Evolutionary conservation across 441 rosid species (phyloP).

Genomic region (Adansonia madagascariensis): DNA sequence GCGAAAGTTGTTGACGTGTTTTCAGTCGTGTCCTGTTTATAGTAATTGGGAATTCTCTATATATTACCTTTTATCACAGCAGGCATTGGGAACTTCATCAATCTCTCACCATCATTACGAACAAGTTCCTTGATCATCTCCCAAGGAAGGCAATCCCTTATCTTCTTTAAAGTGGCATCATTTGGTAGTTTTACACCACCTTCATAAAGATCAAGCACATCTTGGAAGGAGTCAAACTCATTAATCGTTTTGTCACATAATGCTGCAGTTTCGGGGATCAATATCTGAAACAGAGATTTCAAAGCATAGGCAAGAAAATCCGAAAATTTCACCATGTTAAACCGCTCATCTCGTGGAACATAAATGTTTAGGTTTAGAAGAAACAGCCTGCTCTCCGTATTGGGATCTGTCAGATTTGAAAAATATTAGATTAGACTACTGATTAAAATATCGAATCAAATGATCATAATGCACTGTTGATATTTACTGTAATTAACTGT

Average conservation of each 20-base stretch:
- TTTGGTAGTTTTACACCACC: slow-evolving; percentile 54
- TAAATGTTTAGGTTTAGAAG: slow-evolving; percentile 66
- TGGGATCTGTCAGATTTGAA: slow-evolving; percentile 46
- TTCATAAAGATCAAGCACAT: slow-evolving; percentile 63
- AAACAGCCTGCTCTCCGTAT: slow-evolving; percentile 62
- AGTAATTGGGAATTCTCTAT: not conserved
- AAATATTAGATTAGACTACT: not conserved
- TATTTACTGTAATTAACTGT: not conserved
- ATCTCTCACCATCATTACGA: slow-evolving; percentile 63
- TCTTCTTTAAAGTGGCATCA: slow-evolving; percentile 31
- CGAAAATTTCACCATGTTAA: slow-evolving; percentile 68
- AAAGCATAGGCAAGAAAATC: slow-evolving; percentile 77
- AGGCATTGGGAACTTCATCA: slow-evolving; percentile 75
- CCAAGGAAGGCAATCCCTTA: slow-evolving; percentile 61
- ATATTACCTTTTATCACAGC: slow-evolving; percentile 67
- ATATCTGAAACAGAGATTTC: slow-evolving; percentile 64
- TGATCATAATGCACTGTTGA: not conserved
- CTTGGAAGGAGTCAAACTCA: slow-evolving; percentile 74
- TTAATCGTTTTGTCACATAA: slow-evolving; percentile 70
- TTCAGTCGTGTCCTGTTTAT: not conserved
- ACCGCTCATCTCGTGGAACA: slow-evolving; percentile 85
- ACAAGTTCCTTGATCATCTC: slow-evolving; percentile 74
- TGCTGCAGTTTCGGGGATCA: slow-evolving; percentile 62
- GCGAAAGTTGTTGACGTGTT: not conserved
- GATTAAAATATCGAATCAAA: slow-evolving; percentile 3